phyloP scores from a whole-genome alignment of 768 basidiomycete genomes.

The Rhodosporidiobolus odoratus region DNA sequence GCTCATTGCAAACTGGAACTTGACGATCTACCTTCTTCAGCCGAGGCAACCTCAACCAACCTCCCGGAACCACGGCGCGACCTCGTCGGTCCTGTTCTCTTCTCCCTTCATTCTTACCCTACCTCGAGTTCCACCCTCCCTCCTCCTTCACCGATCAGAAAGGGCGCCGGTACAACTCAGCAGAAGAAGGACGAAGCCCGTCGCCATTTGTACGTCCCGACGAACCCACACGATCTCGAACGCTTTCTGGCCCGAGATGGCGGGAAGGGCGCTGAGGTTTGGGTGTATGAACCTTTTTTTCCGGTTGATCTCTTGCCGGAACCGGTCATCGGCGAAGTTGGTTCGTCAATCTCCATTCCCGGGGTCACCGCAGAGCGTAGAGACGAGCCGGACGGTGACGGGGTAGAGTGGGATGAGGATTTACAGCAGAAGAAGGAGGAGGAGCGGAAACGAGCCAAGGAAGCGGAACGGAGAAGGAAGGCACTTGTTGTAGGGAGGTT shows the following conservation, averaged over 20 bases:
- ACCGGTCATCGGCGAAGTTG: neutral
- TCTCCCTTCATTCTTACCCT: constrained; percentile 19
- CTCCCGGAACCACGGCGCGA: neutral
- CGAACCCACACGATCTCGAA: constrained; percentile 3
- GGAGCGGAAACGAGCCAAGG: neutral
- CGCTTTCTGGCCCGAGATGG: neutral
- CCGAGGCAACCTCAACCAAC: too few species aligned
- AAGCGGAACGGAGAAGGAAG: neutral
- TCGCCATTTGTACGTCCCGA: neutral
- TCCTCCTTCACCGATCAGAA: neutral
- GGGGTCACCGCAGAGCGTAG: too few species aligned
- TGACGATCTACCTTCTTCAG: neutral
- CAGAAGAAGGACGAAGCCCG: neutral
- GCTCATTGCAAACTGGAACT: neutral
- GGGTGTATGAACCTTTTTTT: constrained; percentile 6
- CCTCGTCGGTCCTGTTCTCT: constrained; percentile 21
- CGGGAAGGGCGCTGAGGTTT: neutral
- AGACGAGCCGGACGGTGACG: neutral
- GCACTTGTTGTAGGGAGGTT: too few species aligned
- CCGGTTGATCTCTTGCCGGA: neutral
- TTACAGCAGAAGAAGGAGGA: neutral
- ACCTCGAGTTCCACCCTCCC: neutral
- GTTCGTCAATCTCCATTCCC: too few species aligned
- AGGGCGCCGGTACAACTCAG: neutral
- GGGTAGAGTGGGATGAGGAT: neutral